These are phyloP conservation scores for apple (Malus domestica) DNA, from an alignment of 306 rosid genomes.

Conservation along the genomic window DNA sequence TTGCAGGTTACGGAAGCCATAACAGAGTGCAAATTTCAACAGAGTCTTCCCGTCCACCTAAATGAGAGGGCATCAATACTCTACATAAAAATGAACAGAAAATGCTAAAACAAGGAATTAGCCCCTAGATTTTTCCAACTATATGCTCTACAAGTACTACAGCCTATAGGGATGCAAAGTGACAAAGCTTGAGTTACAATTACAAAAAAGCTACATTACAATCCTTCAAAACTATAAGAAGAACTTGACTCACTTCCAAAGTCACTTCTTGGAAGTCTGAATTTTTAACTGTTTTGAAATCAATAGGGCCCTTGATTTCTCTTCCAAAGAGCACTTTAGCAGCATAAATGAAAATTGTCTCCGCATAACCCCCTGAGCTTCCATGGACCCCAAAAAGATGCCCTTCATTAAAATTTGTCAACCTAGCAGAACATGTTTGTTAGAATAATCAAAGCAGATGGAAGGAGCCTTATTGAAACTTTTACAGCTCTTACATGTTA, in stretches of 20 bases:
- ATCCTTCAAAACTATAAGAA: not conserved
- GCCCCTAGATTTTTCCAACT: not conserved
- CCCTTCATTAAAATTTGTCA: constrained; percentile 66
- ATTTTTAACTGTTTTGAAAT: constrained; percentile 57
- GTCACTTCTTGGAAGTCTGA: constrained; percentile 83
- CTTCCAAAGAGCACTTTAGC: constrained; percentile 70
- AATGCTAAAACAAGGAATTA: not conserved
- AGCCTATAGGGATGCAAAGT: too few relatives aligned
- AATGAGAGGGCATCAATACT: constrained; percentile 12
- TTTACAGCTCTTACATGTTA: constrained; percentile 42
- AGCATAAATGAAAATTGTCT: constrained; percentile 70
- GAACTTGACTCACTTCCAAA: constrained; percentile 52
- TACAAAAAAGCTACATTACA: not conserved
- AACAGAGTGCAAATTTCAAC: constrained; percentile 74
- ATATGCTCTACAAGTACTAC: not conserved
- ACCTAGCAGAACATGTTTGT: constrained; percentile 35
- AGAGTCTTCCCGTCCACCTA: constrained; percentile 79
- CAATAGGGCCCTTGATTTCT: constrained; percentile 65
- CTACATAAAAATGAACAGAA: not conserved
- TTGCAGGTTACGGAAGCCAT: constrained; percentile 89
- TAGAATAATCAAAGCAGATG: not conserved
- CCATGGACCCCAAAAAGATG: constrained; percentile 72
- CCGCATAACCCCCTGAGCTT: constrained; percentile 93
- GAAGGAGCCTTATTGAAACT: constrained; percentile 4
- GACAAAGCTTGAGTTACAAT: not conserved